Evolutionary conservation across 2,329 filamentous ascomycete species (phyloP).

Genomic region (Aspergillus sergii): DNA sequence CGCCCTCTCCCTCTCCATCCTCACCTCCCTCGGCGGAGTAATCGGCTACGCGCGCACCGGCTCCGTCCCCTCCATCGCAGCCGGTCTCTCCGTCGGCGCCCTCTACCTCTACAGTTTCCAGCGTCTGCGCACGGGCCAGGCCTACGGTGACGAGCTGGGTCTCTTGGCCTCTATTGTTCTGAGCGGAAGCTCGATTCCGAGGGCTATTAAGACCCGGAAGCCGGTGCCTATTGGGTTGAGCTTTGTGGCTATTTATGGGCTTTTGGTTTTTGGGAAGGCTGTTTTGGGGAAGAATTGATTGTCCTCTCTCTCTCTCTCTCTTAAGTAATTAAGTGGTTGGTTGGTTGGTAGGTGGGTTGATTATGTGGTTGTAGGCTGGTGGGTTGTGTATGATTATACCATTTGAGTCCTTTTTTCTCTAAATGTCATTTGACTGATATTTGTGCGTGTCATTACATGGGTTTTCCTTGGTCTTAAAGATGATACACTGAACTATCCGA

Average conservation of each 20-base stretch:
- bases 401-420: constrained; percentile 3
- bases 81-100: constrained; percentile 79
- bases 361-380: not conserved
- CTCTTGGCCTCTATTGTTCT: constrained; percentile 85
- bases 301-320: too few species aligned
- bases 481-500: not conserved
- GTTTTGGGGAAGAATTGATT: constrained; percentile 43
- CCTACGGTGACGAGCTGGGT: constrained; percentile 87
- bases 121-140: constrained; percentile 71
- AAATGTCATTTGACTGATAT: not conserved
- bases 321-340: not conserved
- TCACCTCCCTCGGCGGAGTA: constrained; percentile 85
- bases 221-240: constrained; percentile 81
- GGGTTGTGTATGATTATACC: not conserved
- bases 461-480: not conserved
- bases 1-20: constrained; percentile 75
- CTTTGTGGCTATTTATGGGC: constrained; percentile 74
- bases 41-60: constrained; percentile 83
- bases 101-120: constrained; percentile 79
- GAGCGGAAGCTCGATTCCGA: constrained; percentile 79
- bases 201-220: constrained; percentile 82
- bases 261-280: constrained; percentile 77
- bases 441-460: not conserved
- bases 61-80: constrained; percentile 82
- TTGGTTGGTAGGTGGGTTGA: too few species aligned